phyloP scores from a whole-genome alignment of 306 rosid genomes.

The Neltuma alba region DNA sequence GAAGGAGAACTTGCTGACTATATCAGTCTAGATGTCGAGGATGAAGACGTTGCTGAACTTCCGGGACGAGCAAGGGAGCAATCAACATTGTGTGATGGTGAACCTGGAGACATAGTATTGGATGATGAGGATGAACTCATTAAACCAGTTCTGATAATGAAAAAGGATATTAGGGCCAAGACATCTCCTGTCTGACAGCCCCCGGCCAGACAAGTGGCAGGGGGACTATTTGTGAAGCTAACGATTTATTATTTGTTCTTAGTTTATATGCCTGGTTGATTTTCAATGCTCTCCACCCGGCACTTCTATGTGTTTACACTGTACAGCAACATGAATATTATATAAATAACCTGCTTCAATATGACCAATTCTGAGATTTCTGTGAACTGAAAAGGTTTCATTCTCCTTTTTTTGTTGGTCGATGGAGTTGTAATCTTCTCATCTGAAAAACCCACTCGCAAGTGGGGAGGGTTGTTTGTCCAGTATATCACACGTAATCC shows the following conservation, averaged over 20 bases:
- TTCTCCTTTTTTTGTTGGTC: neutral
- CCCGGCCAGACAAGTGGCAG: neutral
- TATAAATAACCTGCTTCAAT: constrained; percentile 5
- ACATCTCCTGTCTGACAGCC: constrained; percentile 20
- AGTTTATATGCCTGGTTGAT: neutral
- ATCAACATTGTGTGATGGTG: constrained; percentile 39
- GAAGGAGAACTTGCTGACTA: constrained; percentile 50
- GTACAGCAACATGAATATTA: constrained; percentile 10
- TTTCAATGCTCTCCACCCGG: neutral
- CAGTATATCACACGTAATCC: neutral
- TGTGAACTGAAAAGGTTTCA: neutral
- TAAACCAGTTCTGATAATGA: constrained; percentile 57
- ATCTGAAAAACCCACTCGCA: neutral
- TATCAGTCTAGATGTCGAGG: constrained; percentile 54
- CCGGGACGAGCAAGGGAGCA: constrained; percentile 30
- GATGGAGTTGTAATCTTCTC: neutral
- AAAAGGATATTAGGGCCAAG: constrained; percentile 16
- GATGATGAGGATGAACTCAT: constrained; percentile 55
- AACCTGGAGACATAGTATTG: constrained; percentile 38
- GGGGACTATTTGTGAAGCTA: constrained; percentile 11
- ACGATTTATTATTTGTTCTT: neutral
- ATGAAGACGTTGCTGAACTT: constrained; percentile 47
- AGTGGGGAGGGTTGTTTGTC: neutral
- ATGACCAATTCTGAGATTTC: neutral
- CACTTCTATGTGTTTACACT: neutral